Conservation (phyloP, 345 rosid genomes). For the Clarkia xantiana region DNA sequence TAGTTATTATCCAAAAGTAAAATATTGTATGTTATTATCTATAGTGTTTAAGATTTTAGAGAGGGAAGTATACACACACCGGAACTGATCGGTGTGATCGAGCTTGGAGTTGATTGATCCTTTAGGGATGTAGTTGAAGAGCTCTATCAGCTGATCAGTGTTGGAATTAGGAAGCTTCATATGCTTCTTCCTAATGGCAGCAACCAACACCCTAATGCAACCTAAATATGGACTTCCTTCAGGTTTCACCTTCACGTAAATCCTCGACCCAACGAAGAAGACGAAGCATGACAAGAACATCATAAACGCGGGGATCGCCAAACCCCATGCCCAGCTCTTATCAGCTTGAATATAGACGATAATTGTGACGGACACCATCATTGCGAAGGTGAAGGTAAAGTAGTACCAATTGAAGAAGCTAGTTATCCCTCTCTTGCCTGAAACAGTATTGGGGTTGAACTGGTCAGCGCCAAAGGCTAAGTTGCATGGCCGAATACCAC, state of each 20-base stretch:
- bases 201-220: slow-evolving; percentile 28
- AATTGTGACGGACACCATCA: slow-evolving; percentile 26
- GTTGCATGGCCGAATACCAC: slow-evolving; percentile 42
- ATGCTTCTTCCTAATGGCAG: slow-evolving; percentile 42
- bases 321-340: slow-evolving; percentile 46
- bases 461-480: slow-evolving; percentile 48
- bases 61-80: slow-evolving; percentile 10
- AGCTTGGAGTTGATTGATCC: slow-evolving; percentile 24
- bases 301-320: slow-evolving; percentile 33
- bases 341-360: slow-evolving; percentile 39
- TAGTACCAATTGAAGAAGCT: slow-evolving; percentile 57
- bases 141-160: slow-evolving; percentile 26
- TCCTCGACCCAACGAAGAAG: slow-evolving; percentile 26
- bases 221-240: slow-evolving; percentile 23
- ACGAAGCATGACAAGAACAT: slow-evolving; percentile 25
- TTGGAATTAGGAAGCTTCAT: slow-evolving; percentile 25
- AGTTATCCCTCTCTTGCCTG: slow-evolving; percentile 26
- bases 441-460: slow-evolving; percentile 28
- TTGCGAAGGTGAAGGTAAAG: slow-evolving; percentile 30
- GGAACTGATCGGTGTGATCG: slow-evolving; percentile 26
- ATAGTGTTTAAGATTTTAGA: too few species aligned
- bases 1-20: too few species aligned
- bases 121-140: slow-evolving; percentile 18
- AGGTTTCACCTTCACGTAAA: slow-evolving; percentile 27
- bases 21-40: not conserved